phyloP scores from a whole-genome alignment of 768 basidiomycete species.

The Kwoniella bestiolae region DNA sequence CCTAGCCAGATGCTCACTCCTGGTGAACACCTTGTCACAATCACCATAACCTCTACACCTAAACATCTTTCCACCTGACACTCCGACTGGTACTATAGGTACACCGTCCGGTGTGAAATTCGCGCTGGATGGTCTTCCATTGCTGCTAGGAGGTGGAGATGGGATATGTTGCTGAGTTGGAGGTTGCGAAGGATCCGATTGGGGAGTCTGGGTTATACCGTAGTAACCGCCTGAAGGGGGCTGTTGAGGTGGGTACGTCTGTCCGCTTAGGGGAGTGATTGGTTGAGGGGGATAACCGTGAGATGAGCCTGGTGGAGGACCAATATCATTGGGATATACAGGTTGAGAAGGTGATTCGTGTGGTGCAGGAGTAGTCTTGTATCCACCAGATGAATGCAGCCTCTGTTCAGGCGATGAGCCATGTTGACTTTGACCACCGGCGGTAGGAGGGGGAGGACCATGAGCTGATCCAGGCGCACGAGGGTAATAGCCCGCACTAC shows the following conservation, averaged over 20 bases:
- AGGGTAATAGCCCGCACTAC: slow-evolving; percentile 25
- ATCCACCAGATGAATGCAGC: slow-evolving; percentile 35
- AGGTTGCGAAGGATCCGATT: slow-evolving; percentile 14
- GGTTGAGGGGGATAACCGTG: slow-evolving; percentile 42
- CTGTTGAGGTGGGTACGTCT: slow-evolving; percentile 37
- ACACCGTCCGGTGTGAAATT: slow-evolving; percentile 49
- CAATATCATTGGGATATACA: slow-evolving; percentile 29
- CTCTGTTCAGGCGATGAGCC: slow-evolving; percentile 28
- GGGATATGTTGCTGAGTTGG: slow-evolving; percentile 34
- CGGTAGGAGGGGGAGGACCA: slow-evolving; percentile 24
- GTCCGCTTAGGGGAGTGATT: slow-evolving; percentile 39
- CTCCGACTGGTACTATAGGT: slow-evolving; percentile 50
- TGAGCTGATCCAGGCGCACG: slow-evolving; percentile 33
- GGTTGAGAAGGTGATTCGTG: slow-evolving; percentile 30
- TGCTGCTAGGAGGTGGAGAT: slow-evolving; percentile 45
- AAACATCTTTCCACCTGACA: slow-evolving; percentile 72
- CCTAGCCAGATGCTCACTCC: slow-evolving; percentile 92
- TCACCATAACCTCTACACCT: slow-evolving; percentile 93
- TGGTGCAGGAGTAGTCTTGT: slow-evolving; percentile 31
- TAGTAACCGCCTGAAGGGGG: slow-evolving; percentile 39
- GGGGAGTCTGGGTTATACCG: slow-evolving; percentile 37
- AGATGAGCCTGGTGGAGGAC: slow-evolving; percentile 32
- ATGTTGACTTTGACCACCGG: slow-evolving; percentile 16
- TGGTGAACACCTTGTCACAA: slow-evolving; percentile 93
- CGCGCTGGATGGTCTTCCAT: slow-evolving; percentile 29